Conservation (phyloP, 257 asterid species). For the Knoxia roxburghii region DNA sequence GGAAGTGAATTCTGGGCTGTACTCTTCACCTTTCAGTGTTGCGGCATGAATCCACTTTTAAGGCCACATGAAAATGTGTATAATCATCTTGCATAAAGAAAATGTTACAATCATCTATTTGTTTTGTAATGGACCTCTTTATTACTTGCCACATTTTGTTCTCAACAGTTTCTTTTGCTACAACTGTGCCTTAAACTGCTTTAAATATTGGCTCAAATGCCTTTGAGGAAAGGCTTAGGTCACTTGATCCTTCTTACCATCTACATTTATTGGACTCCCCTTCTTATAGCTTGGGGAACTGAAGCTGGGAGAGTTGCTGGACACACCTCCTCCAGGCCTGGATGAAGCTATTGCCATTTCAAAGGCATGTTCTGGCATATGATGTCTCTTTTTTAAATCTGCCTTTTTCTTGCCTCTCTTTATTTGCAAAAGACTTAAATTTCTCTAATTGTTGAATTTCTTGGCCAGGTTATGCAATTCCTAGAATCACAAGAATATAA, state of each 20-base stretch:
- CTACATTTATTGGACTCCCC: not conserved
- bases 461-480: slow-evolving; percentile 90
- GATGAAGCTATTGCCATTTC: slow-evolving; percentile 99
- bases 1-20: not conserved
- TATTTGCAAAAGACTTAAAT: slow-evolving; percentile 5
- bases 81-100: too few species aligned
- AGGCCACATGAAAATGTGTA: not conserved
- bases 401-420: not conserved
- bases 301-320: slow-evolving; percentile 97
- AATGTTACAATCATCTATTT: too few species aligned
- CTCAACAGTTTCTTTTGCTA: not conserved
- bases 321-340: slow-evolving; percentile 98
- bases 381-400: slow-evolving; percentile 2
- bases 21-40: not conserved
- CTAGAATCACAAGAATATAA: slow-evolving; percentile 85
- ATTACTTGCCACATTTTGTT: not conserved
- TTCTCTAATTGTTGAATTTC: slow-evolving; percentile 28
- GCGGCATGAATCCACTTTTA: not conserved
- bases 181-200: not conserved
- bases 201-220: not conserved
- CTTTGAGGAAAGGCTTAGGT: not conserved
- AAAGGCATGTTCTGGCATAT: slow-evolving; percentile 47
- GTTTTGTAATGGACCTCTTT: not conserved
- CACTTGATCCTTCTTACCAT: not conserved
- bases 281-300: slow-evolving; percentile 79